Evolutionary conservation across 352 stramenopile genomes (phyloP).

Genomic region (Pythium chondricola): DNA sequence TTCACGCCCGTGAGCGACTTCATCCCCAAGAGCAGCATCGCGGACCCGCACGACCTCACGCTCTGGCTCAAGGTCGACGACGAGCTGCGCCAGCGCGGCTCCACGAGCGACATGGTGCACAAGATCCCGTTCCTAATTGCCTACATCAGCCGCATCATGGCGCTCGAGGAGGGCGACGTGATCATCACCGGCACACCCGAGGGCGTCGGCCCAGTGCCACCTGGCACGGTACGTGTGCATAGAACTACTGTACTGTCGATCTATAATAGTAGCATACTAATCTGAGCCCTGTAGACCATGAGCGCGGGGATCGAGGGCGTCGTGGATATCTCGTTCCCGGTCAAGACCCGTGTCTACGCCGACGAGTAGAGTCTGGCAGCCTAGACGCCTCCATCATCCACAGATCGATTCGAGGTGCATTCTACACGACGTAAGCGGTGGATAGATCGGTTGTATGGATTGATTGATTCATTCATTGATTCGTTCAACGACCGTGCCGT

Average conservation of each 20-base stretch:
- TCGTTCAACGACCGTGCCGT: too few relatives aligned
- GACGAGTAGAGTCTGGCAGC: constrained; percentile 10
- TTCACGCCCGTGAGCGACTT: constrained; percentile 82
- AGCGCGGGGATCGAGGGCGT: constrained; percentile 68
- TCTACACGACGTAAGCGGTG: too few relatives aligned
- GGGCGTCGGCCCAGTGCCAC: constrained; percentile 59
- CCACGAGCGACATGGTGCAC: constrained; percentile 77
- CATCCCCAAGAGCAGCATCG: constrained; percentile 59
- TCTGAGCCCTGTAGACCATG: constrained; percentile 39
- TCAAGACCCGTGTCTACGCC: constrained; percentile 56
- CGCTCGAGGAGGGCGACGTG: constrained; percentile 75
- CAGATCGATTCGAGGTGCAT: too few relatives aligned
- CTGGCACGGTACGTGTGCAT: constrained; percentile 42
- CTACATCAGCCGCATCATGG: constrained; percentile 81
- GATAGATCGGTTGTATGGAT: too few relatives aligned
- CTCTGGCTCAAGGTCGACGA: constrained; percentile 82
- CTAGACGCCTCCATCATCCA: not conserved
- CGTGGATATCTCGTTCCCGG: constrained; percentile 59
- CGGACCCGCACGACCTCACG: constrained; percentile 55
- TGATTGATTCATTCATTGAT: too few relatives aligned
- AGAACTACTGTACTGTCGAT: not conserved
- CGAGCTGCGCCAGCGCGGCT: constrained; percentile 64
- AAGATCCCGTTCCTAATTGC: constrained; percentile 68
- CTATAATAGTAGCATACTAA: too few relatives aligned
- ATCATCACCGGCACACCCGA: constrained; percentile 83